A percentile compares a stretch with the other conserved stretches of the same genome.
phyloP scores from a whole-genome alignment of 2,329 filamentous ascomycete species.

The Thielaviopsis ethacetica region DNA sequence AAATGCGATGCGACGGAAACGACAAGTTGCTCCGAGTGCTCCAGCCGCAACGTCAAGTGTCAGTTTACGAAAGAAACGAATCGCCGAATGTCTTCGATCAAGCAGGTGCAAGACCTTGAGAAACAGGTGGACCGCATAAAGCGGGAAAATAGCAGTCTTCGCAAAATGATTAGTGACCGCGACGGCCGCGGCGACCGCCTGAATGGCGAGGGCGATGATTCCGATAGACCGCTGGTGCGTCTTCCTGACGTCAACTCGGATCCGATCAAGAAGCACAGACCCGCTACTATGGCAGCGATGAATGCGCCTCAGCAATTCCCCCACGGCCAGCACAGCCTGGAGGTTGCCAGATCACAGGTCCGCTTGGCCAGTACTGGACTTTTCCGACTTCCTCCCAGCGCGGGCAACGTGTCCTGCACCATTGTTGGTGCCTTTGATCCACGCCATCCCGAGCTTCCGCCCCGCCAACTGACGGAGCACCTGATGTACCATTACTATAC shows the following conservation, averaged over 20 bases:
- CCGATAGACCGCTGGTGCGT: slow-evolving; percentile 22
- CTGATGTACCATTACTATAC: slow-evolving; percentile 61
- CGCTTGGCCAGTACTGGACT: slow-evolving; percentile 10
- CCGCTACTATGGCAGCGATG: slow-evolving; percentile 11
- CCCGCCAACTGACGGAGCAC: slow-evolving; percentile 51
- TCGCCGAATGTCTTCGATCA: slow-evolving; percentile 95
- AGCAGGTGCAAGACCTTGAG: slow-evolving; percentile 94
- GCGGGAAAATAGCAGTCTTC: slow-evolving; percentile 62
- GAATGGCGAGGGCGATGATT: slow-evolving; percentile 31
- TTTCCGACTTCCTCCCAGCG: slow-evolving; percentile 10
- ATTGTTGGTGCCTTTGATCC: slow-evolving; percentile 26
- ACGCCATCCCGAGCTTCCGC: slow-evolving; percentile 49
- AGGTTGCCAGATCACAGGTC: slow-evolving; percentile 10
- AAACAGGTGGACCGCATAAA: slow-evolving; percentile 71
- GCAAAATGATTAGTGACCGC: slow-evolving; percentile 41
- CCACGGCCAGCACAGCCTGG: slow-evolving; percentile 8
- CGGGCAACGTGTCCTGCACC: slow-evolving; percentile 11
- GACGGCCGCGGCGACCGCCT: slow-evolving; percentile 35
- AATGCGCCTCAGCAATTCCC: slow-evolving; percentile 8
- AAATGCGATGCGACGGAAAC: slow-evolving; percentile 96
- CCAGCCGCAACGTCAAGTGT: slow-evolving; percentile 89
- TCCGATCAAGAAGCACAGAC: slow-evolving; percentile 10
- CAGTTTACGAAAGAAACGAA: slow-evolving; percentile 99
- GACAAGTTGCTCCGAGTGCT: slow-evolving; percentile 91
- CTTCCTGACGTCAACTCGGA: slow-evolving; percentile 7